phyloP scores from a whole-genome alignment of 2,329 filamentous ascomycete species.

The Sporothrix pallida region DNA sequence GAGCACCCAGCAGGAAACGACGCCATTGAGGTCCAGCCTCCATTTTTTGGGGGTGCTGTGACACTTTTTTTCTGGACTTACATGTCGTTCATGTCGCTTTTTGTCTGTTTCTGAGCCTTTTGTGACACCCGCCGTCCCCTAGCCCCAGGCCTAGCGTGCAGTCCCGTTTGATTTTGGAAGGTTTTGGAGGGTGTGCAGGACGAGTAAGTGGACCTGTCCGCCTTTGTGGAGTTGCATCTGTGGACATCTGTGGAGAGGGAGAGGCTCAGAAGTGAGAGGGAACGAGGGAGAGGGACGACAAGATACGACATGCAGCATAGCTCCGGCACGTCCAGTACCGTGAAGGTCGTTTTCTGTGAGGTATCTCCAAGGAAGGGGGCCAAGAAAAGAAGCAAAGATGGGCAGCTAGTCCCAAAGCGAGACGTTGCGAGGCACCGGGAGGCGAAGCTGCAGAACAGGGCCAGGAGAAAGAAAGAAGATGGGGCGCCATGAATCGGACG shows the following conservation, averaged over 20 bases:
- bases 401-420: neutral
- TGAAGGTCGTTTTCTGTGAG: neutral
- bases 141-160: neutral
- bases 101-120: neutral
- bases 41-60: constrained; percentile 26
- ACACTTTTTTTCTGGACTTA: constrained; percentile 7
- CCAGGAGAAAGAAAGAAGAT: neutral
- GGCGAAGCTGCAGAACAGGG: neutral
- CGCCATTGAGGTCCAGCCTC: constrained; percentile 4
- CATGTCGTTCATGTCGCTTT: neutral
- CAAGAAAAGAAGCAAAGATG: neutral
- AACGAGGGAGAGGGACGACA: neutral
- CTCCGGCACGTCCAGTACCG: neutral
- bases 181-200: constrained; percentile 18
- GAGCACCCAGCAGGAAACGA: constrained; percentile 10
- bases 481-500: neutral
- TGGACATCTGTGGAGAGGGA: neutral
- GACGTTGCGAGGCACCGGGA: neutral
- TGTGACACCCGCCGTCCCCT: constrained; percentile 4
- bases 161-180: neutral
- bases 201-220: constrained; percentile 20
- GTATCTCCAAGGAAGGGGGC: constrained; percentile 5
- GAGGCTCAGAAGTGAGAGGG: neutral
- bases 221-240: neutral
- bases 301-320: constrained; percentile 3